These are phyloP conservation scores for Bromus sterilis DNA, from an alignment of 176 grass and related monocot genomes.

Conservation along the genomic window DNA sequence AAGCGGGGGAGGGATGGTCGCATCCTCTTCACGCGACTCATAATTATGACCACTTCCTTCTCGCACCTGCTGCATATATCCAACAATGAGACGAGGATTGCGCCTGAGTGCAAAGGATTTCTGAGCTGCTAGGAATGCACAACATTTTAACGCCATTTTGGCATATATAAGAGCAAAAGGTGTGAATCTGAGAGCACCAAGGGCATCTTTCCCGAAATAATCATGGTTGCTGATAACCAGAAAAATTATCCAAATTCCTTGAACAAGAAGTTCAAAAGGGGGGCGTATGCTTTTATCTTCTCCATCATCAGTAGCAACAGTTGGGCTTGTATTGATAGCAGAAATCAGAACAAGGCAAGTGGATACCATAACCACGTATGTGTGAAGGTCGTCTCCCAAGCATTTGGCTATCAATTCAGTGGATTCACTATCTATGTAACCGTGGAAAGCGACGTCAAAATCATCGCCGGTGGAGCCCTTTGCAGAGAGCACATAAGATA, in stretches of 20 bases:
- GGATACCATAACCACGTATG: background rate
- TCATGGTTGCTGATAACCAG: background rate
- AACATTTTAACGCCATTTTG: background rate
- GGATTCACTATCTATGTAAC: too few relatives aligned
- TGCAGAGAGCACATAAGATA: background rate
- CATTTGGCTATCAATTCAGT: accelerated
- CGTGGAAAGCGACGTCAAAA: too few relatives aligned
- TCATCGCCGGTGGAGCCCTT: accelerated
- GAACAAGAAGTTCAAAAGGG: background rate
- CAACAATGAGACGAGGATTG: background rate
- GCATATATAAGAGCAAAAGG: background rate
- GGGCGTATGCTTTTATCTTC: background rate
- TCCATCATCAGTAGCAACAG: background rate
- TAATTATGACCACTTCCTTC: background rate
- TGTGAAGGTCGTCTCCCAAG: accelerated
- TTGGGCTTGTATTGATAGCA: background rate
- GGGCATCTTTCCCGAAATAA: too few relatives aligned
- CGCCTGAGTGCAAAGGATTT: background rate
- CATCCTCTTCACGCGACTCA: background rate
- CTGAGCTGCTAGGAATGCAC: background rate
- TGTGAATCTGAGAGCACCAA: background rate
- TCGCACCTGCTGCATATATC: background rate
- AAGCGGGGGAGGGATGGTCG: background rate
- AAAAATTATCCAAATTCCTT: background rate
- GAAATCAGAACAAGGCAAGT: background rate